Evolutionary conservation across 192 early-diverging fungal species (phyloP), one percentile per base, ranked within the genome.

Genomic region (Physocladia obscura): DNA sequence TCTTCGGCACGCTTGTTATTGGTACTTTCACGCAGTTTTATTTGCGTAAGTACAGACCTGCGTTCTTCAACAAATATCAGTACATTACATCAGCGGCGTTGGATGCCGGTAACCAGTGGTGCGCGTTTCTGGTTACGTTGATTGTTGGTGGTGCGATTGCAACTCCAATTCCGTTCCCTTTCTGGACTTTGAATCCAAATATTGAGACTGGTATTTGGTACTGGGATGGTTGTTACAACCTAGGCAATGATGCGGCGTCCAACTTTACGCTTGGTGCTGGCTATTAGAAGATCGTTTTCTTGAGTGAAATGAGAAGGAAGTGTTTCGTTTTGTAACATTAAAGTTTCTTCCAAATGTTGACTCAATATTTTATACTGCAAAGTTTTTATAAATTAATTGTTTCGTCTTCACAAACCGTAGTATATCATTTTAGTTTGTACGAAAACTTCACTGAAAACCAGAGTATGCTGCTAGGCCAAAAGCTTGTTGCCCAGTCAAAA

Each of bases 1-100:
- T 69, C 11, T 38, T 74, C 24, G 69, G 49, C 21, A 21, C 19
- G 2, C 80, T 82, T 39, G 80, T 85, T 71, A 54, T 84, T 4
- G 88, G 87, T 2, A 86, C 90, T 74, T 71, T 92, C 57, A 88
- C 90, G 63, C 92, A 92, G 75, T 90, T 82, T 63, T 76, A 80
- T 40, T 81, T 89, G 74, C 88, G 90, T 75, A 79, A 84, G 49
- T 80, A 82, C 47, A 76, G 82, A 63, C 81, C 82, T 35, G 75
- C 52, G 15, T 88, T 88, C 81, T 94, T 82, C 81, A 74, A 69
- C 37, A 69, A 77, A 37, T 87, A 85, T 61, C 80, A 85, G 13
- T 89, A 84, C 71, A 70, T 84, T 0, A 62, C 85, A 3, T 79
- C 81, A 0, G 87, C 82, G 0, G 87, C 84, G 1, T 67, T 89